Evolutionary conservation across 148 eudicot genomes (phyloP), one percentile per base, ranked within the genome.

Genomic region (Camellia lanceoleosa): DNA sequence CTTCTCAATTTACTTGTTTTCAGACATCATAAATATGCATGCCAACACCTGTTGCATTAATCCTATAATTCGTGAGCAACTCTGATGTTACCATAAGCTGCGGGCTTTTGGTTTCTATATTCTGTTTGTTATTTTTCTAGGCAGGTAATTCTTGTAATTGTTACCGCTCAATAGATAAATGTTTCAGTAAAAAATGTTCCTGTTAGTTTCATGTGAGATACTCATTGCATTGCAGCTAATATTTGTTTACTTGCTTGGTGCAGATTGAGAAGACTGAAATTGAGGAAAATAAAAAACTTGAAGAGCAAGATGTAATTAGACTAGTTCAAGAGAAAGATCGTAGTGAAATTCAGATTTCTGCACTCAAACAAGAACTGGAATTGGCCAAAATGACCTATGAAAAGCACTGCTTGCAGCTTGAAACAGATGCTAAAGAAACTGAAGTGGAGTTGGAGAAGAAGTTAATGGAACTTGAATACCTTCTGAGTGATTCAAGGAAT

Each of bases 191-290:
- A 49, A 20, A 38, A 20, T 8, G 20, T 0, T 44, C 38, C 16
- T 15, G 1, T 38, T 30, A 42, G 64, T 66, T 67, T 54, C 47
- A 15, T 68, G 47, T 49, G 70, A 60, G 78, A 77, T 77, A 18
- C 44, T 64, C 16, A 44, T 63, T 64, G 60, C 23, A 44, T 75
- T 61, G 79, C 19, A 8, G 41, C 42, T 70, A 19, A 8, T 41
- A 41, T 43, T 42, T 73, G n/a, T 78, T 38, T 67, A 47, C 15
- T 80, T 73, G 63, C 59, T 56, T 86, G 63, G 82, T 81, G 61
- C 88, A 96, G 99, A 78, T 70, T 73, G 97, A 91, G 92, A 93
- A 94, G 85, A 67, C 77, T 23, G 87, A 87, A 74, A 77, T 91
- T 55, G 95, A 92, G 83, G 93, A 93, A 78, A 89, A 85, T 86